A percentile compares a stretch with the other conserved stretches of the same genome.
Evolutionary conservation across 805 yeast genomes (phyloP).

Genomic region (Grigorovia jiainica): DNA sequence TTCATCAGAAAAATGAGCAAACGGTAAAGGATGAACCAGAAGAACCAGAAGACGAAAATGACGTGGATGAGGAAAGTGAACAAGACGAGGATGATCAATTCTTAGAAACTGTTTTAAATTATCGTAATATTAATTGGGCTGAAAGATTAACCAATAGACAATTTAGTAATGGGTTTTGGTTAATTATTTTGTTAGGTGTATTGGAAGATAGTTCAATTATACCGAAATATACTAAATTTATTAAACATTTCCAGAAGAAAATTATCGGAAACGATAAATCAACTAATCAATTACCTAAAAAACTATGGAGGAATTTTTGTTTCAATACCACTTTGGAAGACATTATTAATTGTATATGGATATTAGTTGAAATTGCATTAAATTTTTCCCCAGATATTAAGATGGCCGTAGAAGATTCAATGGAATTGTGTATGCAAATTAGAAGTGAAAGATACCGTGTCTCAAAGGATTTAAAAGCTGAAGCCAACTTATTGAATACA

Average conservation of each 20-base stretch:
- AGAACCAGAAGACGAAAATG: conserved; percentile 22
- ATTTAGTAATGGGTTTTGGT: conserved; percentile 83
- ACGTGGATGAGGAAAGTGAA: conserved; percentile 11
- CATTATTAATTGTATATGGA: conserved; percentile 48
- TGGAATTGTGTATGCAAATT: conserved; percentile 26
- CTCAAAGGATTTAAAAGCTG: conserved; percentile 15
- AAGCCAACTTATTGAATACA: conserved; percentile 13
- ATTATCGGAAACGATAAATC: conserved; percentile 37
- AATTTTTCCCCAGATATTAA: conserved; percentile 27
- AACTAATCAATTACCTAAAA: conserved; percentile 26
- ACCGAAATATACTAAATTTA: conserved; percentile 18
- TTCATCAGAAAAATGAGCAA: no score
- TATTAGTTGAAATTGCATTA: conserved; percentile 50
- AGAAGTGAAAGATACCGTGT: conserved; percentile 28
- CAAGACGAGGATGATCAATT: conserved; percentile 11
- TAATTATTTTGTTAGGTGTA: conserved; percentile 64
- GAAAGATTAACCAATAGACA: conserved; percentile 65
- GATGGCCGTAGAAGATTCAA: conserved; percentile 22
- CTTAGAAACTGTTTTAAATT: conserved; percentile 37
- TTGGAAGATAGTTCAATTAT: conserved; percentile 32
- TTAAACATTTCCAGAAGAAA: conserved; percentile 44
- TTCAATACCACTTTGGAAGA: conserved; percentile 40
- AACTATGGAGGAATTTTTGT: conserved; percentile 45
- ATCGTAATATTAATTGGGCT: conserved; percentile 62
- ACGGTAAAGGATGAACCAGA: conserved; percentile 10